Evolutionary conservation across 768 basidiomycete species (phyloP).

Genomic region (Trametes sanguinea): DNA sequence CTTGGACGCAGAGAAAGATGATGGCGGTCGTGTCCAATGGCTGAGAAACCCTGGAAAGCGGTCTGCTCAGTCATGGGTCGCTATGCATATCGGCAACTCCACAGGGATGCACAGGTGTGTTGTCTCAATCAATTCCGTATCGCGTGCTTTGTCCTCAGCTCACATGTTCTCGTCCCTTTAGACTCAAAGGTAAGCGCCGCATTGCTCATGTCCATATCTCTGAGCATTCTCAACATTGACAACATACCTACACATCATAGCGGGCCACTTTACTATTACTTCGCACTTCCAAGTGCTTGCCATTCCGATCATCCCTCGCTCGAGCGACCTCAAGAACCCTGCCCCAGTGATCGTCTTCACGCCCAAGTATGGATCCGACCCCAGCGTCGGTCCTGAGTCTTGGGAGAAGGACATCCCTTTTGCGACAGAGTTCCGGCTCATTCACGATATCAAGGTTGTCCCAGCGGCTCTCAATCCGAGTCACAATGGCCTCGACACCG

Average conservation of each 20-base stretch:
- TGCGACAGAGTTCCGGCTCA: conserved; percentile 7
- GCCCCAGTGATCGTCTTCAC: conserved; percentile 27
- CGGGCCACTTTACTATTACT: neutral
- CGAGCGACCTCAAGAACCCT: conserved; percentile 21
- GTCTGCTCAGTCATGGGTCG: neutral
- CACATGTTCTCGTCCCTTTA: too few relatives aligned
- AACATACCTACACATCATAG: neutral
- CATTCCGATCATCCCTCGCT: conserved; percentile 22
- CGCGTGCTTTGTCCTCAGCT: too few relatives aligned
- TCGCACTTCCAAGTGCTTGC: conserved; percentile 19
- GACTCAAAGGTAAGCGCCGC: neutral
- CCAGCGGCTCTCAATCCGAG: neutral
- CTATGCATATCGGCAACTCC: neutral
- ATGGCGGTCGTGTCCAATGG: neutral
- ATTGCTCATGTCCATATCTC: neutral
- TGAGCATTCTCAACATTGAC: neutral
- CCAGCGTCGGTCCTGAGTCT: neutral
- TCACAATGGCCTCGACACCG: conserved; percentile 13
- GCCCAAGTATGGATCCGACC: conserved; percentile 3
- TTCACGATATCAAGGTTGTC: conserved; percentile 20
- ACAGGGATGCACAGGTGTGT: neutral
- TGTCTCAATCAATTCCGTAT: neutral
- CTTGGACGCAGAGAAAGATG: neutral
- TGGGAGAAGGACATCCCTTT: conserved; percentile 1
- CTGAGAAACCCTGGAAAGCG: neutral